Evolutionary conservation across 371 early-diverging fungal genomes (phyloP).

Genomic region (Mortierella sp.): DNA sequence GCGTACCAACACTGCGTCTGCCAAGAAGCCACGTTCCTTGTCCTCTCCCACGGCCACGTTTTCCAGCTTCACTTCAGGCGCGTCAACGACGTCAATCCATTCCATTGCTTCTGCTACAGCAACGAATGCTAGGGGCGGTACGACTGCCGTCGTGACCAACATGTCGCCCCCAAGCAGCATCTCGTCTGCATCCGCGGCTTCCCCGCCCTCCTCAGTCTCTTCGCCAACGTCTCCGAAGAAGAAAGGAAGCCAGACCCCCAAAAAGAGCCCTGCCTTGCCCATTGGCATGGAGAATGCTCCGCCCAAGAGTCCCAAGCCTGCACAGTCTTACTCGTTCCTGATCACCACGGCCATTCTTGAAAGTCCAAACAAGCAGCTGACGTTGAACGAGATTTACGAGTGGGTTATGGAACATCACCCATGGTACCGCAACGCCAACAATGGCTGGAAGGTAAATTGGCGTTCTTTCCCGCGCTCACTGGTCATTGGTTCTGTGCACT

Average conservation of each 20-base stretch:
- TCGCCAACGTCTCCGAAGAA: constrained; percentile 35
- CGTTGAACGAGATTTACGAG: constrained; percentile 92
- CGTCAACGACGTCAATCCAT: constrained; percentile 27
- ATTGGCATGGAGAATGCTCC: constrained; percentile 1
- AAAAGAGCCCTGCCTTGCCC: constrained; percentile 7
- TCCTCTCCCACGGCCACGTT: constrained; percentile 11
- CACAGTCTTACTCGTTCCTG: constrained; percentile 92
- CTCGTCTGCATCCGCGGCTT: constrained; percentile 8
- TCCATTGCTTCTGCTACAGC: constrained; percentile 38
- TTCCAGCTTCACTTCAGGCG: constrained; percentile 12
- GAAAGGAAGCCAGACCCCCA: constrained; percentile 12
- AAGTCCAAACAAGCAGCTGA: constrained; percentile 79
- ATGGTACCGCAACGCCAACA: constrained; percentile 77
- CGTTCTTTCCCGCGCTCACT: neutral
- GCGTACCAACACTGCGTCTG: constrained; percentile 12
- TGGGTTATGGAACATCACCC: constrained; percentile 88
- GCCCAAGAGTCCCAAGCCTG: constrained; percentile 70
- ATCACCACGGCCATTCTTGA: constrained; percentile 92
- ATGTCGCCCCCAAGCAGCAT: constrained; percentile 25
- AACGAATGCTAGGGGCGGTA: constrained; percentile 24
- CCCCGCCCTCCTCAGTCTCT: constrained; percentile 21
- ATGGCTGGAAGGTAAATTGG: constrained; percentile 84
- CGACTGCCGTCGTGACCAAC: constrained; percentile 31
- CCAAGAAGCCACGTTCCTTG: constrained; percentile 32
- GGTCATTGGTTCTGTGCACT: neutral